These are phyloP conservation scores for Arthroderma sp. DNA, from an alignment of 2,329 filamentous ascomycete genomes.

Conservation along the genomic window DNA sequence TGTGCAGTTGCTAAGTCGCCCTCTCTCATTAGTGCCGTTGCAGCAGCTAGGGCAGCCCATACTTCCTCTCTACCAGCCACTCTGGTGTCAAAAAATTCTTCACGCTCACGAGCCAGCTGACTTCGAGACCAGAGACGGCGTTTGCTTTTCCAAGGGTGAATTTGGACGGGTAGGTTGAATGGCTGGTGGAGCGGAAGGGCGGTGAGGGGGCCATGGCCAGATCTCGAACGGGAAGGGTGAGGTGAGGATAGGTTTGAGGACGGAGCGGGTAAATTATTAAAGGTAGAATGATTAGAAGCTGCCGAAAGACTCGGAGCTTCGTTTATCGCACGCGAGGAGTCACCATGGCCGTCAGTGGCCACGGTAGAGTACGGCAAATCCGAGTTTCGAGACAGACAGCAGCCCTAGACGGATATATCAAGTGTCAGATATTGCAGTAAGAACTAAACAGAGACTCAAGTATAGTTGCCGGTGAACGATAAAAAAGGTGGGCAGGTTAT, in stretches of 20 bases:
- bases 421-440: too few species aligned
- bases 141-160: slow-evolving; percentile 52
- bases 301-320: slow-evolving; percentile 7
- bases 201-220: slow-evolving; percentile 10
- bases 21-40: slow-evolving; percentile 54
- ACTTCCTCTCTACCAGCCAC: slow-evolving; percentile 65
- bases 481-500: too few species aligned
- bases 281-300: slow-evolving; percentile 1
- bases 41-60: slow-evolving; percentile 62
- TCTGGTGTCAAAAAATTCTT: slow-evolving; percentile 80
- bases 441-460: too few species aligned
- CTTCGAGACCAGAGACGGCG: slow-evolving; percentile 55
- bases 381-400: slow-evolving; percentile 27
- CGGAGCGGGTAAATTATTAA: slow-evolving; percentile 1
- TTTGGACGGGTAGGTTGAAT: slow-evolving; percentile 55
- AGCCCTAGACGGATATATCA: slow-evolving; percentile 20
- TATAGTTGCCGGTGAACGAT: too few species aligned
- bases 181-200: slow-evolving; percentile 38
- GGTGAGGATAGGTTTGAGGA: slow-evolving; percentile 6
- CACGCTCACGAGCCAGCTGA: slow-evolving; percentile 56
- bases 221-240: slow-evolving; percentile 6
- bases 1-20: slow-evolving; percentile 58
- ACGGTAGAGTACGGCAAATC: slow-evolving; percentile 15
- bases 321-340: slow-evolving; percentile 10
- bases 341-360: slow-evolving; percentile 15